Percentiles rank a stretch among this genome's conserved stretches.
Conservation (phyloP, 2,329 filamentous ascomycete genomes). For the Paecilomyces sp. region DNA sequence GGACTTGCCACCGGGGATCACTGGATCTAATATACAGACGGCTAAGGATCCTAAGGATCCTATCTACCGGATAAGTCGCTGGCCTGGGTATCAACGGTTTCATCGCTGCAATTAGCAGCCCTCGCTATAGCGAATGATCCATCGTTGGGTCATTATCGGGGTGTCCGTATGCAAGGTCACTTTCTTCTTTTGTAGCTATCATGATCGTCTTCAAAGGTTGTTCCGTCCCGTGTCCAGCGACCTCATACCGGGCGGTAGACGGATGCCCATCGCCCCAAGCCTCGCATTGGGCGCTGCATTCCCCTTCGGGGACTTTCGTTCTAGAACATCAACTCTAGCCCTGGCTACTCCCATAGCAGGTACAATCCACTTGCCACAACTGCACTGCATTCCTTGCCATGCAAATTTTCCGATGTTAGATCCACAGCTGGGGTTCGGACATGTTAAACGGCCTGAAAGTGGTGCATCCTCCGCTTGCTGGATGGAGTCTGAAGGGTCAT, state of each 20-base stretch:
- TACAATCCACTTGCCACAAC: conserved; percentile 82
- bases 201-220: conserved; percentile 12
- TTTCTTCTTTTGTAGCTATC: neutral
- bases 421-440: conserved; percentile 70
- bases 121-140: neutral
- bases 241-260: conserved; percentile 33
- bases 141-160: neutral
- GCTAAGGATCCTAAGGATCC: neutral
- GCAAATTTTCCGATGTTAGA: conserved; percentile 86
- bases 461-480: conserved; percentile 57
- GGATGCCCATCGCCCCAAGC: conserved; percentile 25
- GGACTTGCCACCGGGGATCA: neutral
- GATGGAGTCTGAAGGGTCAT: conserved; percentile 1
- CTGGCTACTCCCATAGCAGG: conserved; percentile 83
- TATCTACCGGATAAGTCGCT: neutral
- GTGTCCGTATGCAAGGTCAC: neutral
- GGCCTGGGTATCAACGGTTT: neutral
- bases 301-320: conserved; percentile 13
- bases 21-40: neutral
- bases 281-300: conserved; percentile 11
- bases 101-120: neutral
- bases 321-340: conserved; percentile 71
- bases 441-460: conserved; percentile 76
- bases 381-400: conserved; percentile 93
- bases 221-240: conserved; percentile 11